Base-by-base conservation (phyloP, 495 filamentous ascomycete species). In the Rostrohypoxylon terebratum region DNA sequence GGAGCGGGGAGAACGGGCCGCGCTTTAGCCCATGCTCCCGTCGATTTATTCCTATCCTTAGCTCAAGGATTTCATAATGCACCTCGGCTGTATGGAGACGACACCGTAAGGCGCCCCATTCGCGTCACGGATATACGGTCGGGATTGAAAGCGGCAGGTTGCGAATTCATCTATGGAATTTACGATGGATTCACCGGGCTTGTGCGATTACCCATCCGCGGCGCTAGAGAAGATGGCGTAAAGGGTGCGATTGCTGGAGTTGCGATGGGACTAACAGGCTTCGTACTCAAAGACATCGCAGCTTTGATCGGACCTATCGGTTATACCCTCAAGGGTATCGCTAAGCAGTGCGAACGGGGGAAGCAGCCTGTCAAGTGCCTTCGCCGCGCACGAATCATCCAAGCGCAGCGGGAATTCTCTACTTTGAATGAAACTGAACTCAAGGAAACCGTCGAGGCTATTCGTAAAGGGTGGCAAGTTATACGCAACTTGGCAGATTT, bases 31-130 rank as follows among this genome's bases (percentile, higher is more conserved):
- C 74, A 78, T 38, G 85, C 80, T 11, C 89, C 86, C 5, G 89
- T 94, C 66, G 90, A 94, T 71, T 83, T 96, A 20, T 85, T 87
- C 4, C 80, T 94, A 0, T 92, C 93, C 0, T 76, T 94, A 2
- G 88, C 91, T 2, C 92, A 94, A 73, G 93, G 93, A 1, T 91
- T 95, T 66, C 92, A 95, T 76, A 94, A 94, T 69, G 91, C 93
- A 0, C 94, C 94, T 0, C 87, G 92, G 0, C 82, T 97, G 1
- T 93, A 93, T 71, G 92, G 92, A 4, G 90, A 89, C 67, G 81
- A 83, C 21, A 82, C 81, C 20, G 81, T 82, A 9, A 54, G 63
- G 18, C 72, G 60, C 23, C 86, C 89, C 4, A 80, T 83, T 6
- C 83, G 89, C 4, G 87, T 94, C 34, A 91, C 89, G 4, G 92